Evolutionary conservation across 768 basidiomycete genomes (phyloP), one percentile per base, ranked within the genome.

Genomic region (Phallus indusiatus): DNA sequence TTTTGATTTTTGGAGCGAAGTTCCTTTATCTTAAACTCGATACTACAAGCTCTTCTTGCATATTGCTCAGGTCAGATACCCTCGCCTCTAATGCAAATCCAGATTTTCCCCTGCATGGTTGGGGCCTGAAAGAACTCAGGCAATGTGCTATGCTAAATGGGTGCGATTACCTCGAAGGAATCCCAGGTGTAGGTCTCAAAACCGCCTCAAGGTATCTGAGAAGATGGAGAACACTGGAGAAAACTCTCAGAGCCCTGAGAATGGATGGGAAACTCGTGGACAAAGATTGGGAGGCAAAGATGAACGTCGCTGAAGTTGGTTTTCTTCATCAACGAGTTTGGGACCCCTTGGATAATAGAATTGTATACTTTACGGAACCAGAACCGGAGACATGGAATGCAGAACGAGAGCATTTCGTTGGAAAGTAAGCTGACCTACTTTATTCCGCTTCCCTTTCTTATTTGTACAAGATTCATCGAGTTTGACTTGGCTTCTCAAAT

Each of bases 11-110:
- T 67, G 96, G 95, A n/a, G 95, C 93, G 73, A 80, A 80, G 64
- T 85, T 81, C 55, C 93, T 96, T 11, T 80, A 96, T n/a, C 92
- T 90, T 79, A 98, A 98, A 72, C 78, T 98, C 28, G 94, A 98
- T 71, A 67, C 76, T 1, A 76, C 79, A 58, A 78, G 81, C 35
- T 77, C 73, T 56, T 84, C 83, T n/a, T 81, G 88, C 62, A 76
- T 80, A 12, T 81, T 78, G 54, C 84, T 92, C 64, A 81, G 80
- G 16, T 81, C 86, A 33, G 71, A 73, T 46, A 81, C 88, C 68
- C 90, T 92, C 67, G 85, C 78, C 10, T 77, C 78, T 24, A 77
- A 86, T 53, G 73, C 76, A 20, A 67, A 72, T 37, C 77, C 78
- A 49, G 80, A 82, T 53, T 84, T 92, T 65, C 87, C 90, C 22